Conservation (phyloP, 345 rosid genomes). For the Corymbia maculata region DNA sequence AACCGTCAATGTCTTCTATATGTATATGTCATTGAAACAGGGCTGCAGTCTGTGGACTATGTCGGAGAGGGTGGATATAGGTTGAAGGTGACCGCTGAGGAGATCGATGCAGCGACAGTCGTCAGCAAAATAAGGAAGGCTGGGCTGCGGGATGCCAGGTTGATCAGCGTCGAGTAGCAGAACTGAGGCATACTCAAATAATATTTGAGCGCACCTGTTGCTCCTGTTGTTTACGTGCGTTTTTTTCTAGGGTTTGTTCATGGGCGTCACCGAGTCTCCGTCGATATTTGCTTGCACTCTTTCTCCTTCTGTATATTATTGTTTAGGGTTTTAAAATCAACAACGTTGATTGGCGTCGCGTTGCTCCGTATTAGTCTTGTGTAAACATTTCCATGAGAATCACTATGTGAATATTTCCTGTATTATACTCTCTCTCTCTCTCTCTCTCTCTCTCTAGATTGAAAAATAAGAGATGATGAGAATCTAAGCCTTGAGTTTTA, state of each 20-base stretch:
- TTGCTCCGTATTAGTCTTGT: not conserved
- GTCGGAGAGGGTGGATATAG: not conserved
- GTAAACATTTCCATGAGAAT: fast-evolving
- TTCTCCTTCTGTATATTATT: not conserved
- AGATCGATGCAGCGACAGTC: not conserved
- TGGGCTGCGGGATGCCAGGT: not conserved
- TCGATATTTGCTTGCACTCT: too few relatives aligned
- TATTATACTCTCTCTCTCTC: too few relatives aligned
- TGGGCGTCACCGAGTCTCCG: not conserved
- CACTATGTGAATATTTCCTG: not conserved
- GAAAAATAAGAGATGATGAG: too few relatives aligned
- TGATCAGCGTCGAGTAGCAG: not conserved
- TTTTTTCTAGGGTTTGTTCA: not conserved
- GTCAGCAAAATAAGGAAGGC: not conserved
- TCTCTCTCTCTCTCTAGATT: too few relatives aligned
- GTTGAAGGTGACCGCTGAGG: not conserved
- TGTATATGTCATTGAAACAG: not conserved
- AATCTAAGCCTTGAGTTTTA: too few relatives aligned
- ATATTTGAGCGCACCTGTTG: not conserved
- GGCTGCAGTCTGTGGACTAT: not conserved
- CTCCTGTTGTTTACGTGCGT: not conserved
- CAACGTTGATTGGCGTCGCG: fast-evolving
- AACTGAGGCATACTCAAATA: not conserved
- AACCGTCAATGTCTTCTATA: not conserved
- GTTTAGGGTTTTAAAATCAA: not conserved